These are phyloP conservation scores for Gymnopilus dilepis DNA, from an alignment of 768 basidiomycete species.

Conservation along the genomic window DNA sequence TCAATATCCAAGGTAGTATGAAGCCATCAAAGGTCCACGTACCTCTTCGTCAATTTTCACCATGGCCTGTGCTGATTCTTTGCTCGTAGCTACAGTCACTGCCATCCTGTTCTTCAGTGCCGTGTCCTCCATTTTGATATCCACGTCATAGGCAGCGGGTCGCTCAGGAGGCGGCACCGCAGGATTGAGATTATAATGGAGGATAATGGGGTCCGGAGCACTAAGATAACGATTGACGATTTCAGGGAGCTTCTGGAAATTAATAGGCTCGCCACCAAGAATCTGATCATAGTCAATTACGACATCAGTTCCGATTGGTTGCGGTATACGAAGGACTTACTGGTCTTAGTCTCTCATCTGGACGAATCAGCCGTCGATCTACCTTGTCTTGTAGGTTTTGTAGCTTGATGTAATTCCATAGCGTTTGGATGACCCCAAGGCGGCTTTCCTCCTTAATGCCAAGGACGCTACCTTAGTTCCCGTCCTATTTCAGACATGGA, in stretches of 20 bases:
- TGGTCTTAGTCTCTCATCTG: slow-evolving; percentile 69
- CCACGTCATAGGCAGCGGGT: slow-evolving; percentile 84
- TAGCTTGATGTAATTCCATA: slow-evolving; percentile 94
- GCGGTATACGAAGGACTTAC: slow-evolving; percentile 43
- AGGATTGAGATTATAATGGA: slow-evolving; percentile 80
- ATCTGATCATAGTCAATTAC: slow-evolving; percentile 47
- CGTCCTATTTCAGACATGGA: slow-evolving; percentile 3
- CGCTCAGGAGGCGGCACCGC: slow-evolving; percentile 66
- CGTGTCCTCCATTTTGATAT: slow-evolving; percentile 86
- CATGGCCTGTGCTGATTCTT: slow-evolving; percentile 72
- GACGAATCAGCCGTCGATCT: slow-evolving; percentile 70
- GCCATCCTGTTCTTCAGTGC: slow-evolving; percentile 75
- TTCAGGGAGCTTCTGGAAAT: slow-evolving; percentile 85
- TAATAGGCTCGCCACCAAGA: slow-evolving; percentile 70
- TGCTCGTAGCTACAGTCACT: slow-evolving; percentile 69
- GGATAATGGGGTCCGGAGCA: slow-evolving; percentile 78
- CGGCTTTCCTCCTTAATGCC: slow-evolving; percentile 87
- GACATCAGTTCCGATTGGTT: too few species aligned
- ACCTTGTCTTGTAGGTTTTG: slow-evolving; percentile 84
- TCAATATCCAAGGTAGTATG: too few species aligned
- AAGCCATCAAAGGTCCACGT: too few species aligned
- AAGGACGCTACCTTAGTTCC: slow-evolving; percentile 58
- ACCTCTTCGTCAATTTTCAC: slow-evolving; percentile 89
- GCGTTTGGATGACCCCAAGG: slow-evolving; percentile 75
- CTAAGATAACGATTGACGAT: slow-evolving; percentile 79